Base-by-base conservation (phyloP, 2,329 filamentous ascomycete species). In the Microcyclospora tardicrescens region DNA sequence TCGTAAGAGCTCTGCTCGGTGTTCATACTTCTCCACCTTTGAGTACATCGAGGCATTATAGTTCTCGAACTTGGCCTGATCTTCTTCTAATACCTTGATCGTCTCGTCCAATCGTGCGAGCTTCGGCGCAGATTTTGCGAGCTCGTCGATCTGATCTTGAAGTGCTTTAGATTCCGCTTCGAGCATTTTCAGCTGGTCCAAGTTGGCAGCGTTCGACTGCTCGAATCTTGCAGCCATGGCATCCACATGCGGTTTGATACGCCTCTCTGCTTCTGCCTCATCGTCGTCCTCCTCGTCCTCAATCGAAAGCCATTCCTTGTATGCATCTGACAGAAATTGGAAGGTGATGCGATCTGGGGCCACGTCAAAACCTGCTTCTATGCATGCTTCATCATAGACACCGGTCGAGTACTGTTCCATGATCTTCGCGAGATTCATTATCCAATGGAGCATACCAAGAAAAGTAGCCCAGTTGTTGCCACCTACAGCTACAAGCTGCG, bases 381-480 rank as follows among this genome's bases (percentile, higher is more conserved):
- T 72, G 57, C 86, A 95, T 1, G 86, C 87, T 37, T 94, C 82
- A 49, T 95, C 86, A 59, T 94, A 98, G 34, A 77, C 77, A 42
- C 86, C 81, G 39, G 67, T 61, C 1, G 75, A 68, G 56, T 87
- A 96, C 15, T 82, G 75, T 45, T 96, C 87, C 55, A 96, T 75
- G 80, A 96, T 93, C 50, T 89, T 80, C 4, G 85, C 84, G 37
- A 98, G 68, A 61, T 96, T 87, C 89, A 98, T 94, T 78, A 98
- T 89, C 91, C 91, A 98, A 64, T 98, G 87, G 36, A 98, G 69
- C 58, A 98, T 68, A 0, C 87, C 91, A 10, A 98, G 68, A 54
- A 98, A 96, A 0, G 85, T 91, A 45, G 82, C 82, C 91, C 91
- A 98, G 57, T 96, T 96, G 61, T 94, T 86, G 2, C 87, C 89